Conservation (phyloP, 1,284 basidiomycete genomes). For the Puccinia brachypodii region DNA sequence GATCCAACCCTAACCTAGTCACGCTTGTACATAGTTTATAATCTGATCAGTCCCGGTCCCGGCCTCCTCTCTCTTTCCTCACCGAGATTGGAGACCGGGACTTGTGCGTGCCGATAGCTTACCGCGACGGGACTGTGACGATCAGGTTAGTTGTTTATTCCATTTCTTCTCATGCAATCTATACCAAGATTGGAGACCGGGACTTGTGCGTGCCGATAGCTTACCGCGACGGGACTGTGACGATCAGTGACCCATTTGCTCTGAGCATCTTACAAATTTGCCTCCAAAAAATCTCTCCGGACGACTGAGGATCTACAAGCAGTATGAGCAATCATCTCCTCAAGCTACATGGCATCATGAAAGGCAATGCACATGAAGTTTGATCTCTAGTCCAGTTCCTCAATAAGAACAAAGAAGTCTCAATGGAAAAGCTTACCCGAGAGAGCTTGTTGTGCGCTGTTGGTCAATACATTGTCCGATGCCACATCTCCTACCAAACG, state of each 20-base stretch:
- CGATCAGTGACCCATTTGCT: not conserved
- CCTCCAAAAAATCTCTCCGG: not conserved
- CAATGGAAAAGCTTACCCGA: not conserved
- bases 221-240: not conserved
- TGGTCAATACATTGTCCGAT: not conserved
- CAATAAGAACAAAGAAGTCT: not conserved
- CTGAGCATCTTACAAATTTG: not conserved
- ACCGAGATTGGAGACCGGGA: not conserved
- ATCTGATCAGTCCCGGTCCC: too few relatives aligned
- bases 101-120: not conserved
- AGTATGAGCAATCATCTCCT: constrained; percentile 3
- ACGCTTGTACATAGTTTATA: too few relatives aligned
- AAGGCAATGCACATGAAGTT: not conserved
- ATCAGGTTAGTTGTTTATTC: not conserved
- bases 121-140: not conserved
- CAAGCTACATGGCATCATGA: not conserved
- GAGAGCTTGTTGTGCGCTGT: constrained; percentile 3
- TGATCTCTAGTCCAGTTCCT: not conserved
- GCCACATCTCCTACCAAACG: not conserved
- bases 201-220: not conserved
- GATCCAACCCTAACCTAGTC: too few relatives aligned
- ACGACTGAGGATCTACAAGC: constrained; percentile 1
- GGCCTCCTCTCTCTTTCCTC: not conserved
- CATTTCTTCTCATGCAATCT: not conserved
- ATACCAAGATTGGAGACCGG: not conserved